Evolutionary conservation across 768 basidiomycete genomes (phyloP).

Genomic region (Scleroderma citrinum): DNA sequence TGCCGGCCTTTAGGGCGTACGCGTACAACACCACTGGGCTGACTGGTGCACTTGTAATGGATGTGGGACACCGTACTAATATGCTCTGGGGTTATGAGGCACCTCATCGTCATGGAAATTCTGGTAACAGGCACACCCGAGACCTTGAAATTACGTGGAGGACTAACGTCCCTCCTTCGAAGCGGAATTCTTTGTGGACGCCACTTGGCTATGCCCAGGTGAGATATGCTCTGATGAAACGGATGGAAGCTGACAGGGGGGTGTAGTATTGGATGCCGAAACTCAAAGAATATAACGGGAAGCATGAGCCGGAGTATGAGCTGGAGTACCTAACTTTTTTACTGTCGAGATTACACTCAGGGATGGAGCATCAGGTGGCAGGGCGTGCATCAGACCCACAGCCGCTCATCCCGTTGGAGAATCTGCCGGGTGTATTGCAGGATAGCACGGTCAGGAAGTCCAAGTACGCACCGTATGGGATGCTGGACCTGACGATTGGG

Average conservation of each 20-base stretch:
- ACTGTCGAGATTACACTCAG: conserved; percentile 36
- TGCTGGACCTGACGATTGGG: conserved; percentile 73
- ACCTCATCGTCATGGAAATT: conserved; percentile 42
- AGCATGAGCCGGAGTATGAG: conserved; percentile 53
- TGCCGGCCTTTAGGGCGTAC: conserved; percentile 76
- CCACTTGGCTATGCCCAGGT: conserved; percentile 87
- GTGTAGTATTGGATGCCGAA: conserved; percentile 62
- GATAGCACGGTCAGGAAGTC: conserved; percentile 36
- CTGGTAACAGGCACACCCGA: conserved; percentile 35
- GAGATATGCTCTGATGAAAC: conserved; percentile 13
- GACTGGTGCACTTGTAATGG: background rate
- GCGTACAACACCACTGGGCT: conserved; percentile 66
- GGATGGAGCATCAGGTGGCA: conserved; percentile 15
- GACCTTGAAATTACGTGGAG: no score
- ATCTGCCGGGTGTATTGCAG: conserved; percentile 47
- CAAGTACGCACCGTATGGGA: conserved; percentile 61
- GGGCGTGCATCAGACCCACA: conserved; percentile 21
- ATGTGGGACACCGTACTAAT: conserved; percentile 4
- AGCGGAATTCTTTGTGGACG: conserved; percentile 61
- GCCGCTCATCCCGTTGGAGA: conserved; percentile 51
- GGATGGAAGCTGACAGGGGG: conserved; percentile 2
- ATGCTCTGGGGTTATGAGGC: conserved; percentile 7
- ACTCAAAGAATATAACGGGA: conserved; percentile 43
- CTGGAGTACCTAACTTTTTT: conserved; percentile 75
- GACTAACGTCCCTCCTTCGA: conserved; percentile 51